Percentiles rank a stretch among this genome's conserved stretches.
phyloP scores from a whole-genome alignment of 257 asterid species.

The Plantago ovata region DNA sequence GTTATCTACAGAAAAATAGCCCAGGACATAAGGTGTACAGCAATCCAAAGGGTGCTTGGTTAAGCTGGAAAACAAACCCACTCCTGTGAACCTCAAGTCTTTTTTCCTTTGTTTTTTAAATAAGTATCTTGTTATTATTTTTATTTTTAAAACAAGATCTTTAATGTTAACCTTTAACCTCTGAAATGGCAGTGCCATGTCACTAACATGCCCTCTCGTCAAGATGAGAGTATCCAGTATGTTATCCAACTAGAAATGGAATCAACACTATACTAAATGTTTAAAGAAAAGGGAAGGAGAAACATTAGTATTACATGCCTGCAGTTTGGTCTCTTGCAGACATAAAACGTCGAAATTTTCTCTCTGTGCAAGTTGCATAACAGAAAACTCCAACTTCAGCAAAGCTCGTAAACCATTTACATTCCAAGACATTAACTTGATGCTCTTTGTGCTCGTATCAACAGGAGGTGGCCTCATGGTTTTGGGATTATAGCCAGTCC shows the following conservation, averaged over 20 bases:
- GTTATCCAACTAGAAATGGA: background rate
- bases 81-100: no score
- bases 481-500: conserved; percentile 85
- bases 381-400: conserved; percentile 62
- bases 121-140: no score
- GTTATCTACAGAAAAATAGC: no score
- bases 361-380: conserved; percentile 71
- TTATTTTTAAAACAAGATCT: no score
- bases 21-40: no score
- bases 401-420: conserved; percentile 94
- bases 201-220: background rate
- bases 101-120: no score
- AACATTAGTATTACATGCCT: conserved; percentile 41
- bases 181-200: background rate
- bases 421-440: conserved; percentile 92
- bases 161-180: no score
- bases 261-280: conserved; percentile 2
- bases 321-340: conserved; percentile 94
- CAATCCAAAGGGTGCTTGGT: no score
- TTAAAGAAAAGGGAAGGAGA: conserved; percentile 8
- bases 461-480: conserved; percentile 84
- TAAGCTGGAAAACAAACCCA: no score
- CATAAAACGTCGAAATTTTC: conserved; percentile 83
- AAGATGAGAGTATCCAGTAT: background rate
- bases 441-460: conserved; percentile 40